A percentile compares a stretch with the other conserved stretches of the same genome.
Evolutionary conservation across 768 basidiomycete genomes (phyloP).

Genomic region (Boletus sp.): DNA sequence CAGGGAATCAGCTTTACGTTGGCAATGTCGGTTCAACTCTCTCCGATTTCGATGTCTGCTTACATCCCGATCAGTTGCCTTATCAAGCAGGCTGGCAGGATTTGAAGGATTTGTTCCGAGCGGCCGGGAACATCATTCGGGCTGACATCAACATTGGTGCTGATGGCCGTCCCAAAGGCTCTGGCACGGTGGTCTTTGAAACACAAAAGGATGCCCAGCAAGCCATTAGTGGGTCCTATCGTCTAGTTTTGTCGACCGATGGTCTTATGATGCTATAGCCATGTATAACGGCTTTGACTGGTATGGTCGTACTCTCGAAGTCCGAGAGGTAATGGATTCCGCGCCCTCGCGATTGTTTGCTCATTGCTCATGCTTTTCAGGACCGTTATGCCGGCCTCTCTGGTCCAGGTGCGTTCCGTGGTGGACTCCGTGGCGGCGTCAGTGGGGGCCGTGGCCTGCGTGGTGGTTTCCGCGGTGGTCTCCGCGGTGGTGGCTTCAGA

Average conservation of each 20-base stretch:
- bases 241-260: not conserved
- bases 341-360: not conserved
- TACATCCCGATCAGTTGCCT: constrained; percentile 58
- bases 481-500: constrained; percentile 59
- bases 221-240: constrained; percentile 74
- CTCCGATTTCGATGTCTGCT: not conserved
- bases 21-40: constrained; percentile 66
- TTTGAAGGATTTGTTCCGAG: constrained; percentile 94
- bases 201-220: constrained; percentile 86
- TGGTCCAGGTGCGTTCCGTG: constrained; percentile 57
- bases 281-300: constrained; percentile 99
- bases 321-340: constrained; percentile 70
- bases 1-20: constrained; percentile 92
- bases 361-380: constrained; percentile 34
- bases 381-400: constrained; percentile 88
- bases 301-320: constrained; percentile 94
- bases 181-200: constrained; percentile 96
- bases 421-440: constrained; percentile 51
- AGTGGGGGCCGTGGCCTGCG: constrained; percentile 40
- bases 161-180: constrained; percentile 93
- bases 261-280: constrained; percentile 41
- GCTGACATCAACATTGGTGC: constrained; percentile 94
- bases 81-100: constrained; percentile 99
- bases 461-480: constrained; percentile 35
- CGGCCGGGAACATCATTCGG: constrained; percentile 91